Percentiles rank a stretch among this genome's conserved stretches.
Conservation (phyloP, 345 rosid genomes). For the Populus simonii region DNA sequence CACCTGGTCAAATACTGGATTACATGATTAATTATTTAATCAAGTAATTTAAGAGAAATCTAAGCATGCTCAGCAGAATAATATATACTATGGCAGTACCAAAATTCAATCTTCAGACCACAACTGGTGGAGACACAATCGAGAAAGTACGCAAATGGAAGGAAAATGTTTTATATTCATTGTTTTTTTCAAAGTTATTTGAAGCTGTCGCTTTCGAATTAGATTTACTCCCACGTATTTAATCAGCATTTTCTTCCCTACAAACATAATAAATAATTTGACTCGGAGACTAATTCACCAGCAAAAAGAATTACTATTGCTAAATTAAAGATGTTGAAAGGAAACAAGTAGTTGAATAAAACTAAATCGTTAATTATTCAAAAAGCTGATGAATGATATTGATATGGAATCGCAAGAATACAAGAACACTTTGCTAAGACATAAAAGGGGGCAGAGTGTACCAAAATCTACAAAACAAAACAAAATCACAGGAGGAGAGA, state of each 20-base stretch:
- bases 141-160: background rate
- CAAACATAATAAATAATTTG: too few relatives aligned
- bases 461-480: background rate
- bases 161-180: background rate
- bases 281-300: too few relatives aligned
- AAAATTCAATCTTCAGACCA: background rate
- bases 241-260: background rate
- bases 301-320: too few relatives aligned
- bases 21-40: background rate
- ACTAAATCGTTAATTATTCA: background rate
- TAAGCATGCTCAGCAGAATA: background rate
- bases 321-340: too few relatives aligned
- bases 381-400: background rate
- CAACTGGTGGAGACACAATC: background rate
- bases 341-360: too few relatives aligned
- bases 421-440: background rate
- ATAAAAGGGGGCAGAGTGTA: background rate
- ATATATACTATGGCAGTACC: background rate
- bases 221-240: background rate
- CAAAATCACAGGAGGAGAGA: background rate
- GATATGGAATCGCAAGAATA: background rate
- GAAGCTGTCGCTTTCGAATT: background rate
- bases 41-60: background rate
- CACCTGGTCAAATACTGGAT: background rate
- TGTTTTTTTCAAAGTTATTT: background rate